Percentiles rank a stretch among this genome's conserved stretches.
Evolutionary conservation across 208 protist genomes (phyloP).

Genomic region (Trypanosoma scelopori): DNA sequence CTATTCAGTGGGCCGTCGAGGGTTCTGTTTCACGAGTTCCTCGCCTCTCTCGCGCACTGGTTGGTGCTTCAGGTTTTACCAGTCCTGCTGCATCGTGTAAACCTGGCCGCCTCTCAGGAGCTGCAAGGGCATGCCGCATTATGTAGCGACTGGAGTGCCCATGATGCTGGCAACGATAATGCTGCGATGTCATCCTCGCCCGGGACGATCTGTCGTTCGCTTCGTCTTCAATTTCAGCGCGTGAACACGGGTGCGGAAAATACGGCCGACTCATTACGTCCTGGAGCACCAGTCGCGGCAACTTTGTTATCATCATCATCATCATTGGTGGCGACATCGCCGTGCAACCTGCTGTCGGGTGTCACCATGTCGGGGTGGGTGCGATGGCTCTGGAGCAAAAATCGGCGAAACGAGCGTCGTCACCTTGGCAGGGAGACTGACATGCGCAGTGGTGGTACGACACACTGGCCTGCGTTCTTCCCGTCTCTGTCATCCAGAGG

Average conservation of each 20-base stretch:
- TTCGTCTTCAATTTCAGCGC: slow-evolving; percentile 8
- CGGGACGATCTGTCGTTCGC: neutral
- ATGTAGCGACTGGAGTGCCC: neutral
- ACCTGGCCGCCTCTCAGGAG: neutral
- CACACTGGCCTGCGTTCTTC: neutral
- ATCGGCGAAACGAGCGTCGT: neutral
- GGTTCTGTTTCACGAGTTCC: slow-evolving; percentile 17
- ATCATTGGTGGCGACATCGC: neutral
- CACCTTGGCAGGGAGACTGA: neutral
- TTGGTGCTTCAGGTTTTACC: slow-evolving; percentile 8
- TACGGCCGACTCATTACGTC: neutral
- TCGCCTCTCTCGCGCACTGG: slow-evolving; percentile 14
- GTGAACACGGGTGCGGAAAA: neutral
- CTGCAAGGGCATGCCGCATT: neutral
- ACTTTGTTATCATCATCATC: neutral
- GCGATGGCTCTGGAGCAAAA: neutral
- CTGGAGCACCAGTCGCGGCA: neutral
- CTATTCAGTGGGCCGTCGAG: neutral
- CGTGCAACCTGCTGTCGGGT: neutral
- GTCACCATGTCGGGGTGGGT: slow-evolving; percentile 5
- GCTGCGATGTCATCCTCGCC: neutral
- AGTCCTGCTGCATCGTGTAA: slow-evolving; percentile 1
- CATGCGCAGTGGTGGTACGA: neutral
- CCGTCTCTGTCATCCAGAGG: neutral
- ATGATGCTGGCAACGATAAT: neutral